Evolutionary conservation across 1,284 basidiomycete genomes (phyloP).

Genomic region (Ganoderma sp.): DNA sequence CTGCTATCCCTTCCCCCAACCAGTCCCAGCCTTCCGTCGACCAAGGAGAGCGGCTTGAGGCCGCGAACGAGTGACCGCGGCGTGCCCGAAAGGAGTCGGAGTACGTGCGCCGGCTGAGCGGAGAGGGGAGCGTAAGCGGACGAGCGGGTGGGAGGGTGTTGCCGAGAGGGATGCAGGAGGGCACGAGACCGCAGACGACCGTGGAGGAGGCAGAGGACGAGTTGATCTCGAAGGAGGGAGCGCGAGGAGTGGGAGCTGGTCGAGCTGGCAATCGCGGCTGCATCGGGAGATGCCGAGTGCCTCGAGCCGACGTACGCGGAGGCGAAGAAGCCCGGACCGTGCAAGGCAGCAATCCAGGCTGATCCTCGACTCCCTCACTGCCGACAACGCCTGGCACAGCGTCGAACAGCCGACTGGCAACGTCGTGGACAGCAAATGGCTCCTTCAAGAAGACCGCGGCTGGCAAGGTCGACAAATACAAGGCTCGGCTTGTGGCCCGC

Average conservation of each 20-base stretch:
- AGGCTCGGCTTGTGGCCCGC: slow-evolving; percentile 26
- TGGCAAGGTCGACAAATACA: slow-evolving; percentile 37
- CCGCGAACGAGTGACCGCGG: neutral
- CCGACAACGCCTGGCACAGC: slow-evolving; percentile 36
- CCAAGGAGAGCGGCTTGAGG: neutral
- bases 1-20: neutral
- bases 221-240: slow-evolving; percentile 7
- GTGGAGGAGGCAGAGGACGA: slow-evolving; percentile 19
- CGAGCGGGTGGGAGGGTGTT: neutral
- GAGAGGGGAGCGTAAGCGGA: slow-evolving; percentile 4
- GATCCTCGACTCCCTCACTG: slow-evolving; percentile 36
- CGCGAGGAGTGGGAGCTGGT: slow-evolving; percentile 17
- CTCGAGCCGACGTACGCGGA: slow-evolving; percentile 28
- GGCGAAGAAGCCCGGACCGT: slow-evolving; percentile 36
- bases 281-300: slow-evolving; percentile 24
- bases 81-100: neutral
- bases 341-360: slow-evolving; percentile 16
- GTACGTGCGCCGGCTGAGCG: neutral
- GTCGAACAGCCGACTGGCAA: slow-evolving; percentile 33
- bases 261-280: slow-evolving; percentile 21
- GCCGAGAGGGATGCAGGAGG: slow-evolving; percentile 10
- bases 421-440: slow-evolving; percentile 36
- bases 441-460: too few species aligned
- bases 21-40: neutral
- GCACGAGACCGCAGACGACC: neutral